Base-by-base conservation (phyloP, 352 stramenopile genomes). In the Saprolegnia diclina region DNA sequence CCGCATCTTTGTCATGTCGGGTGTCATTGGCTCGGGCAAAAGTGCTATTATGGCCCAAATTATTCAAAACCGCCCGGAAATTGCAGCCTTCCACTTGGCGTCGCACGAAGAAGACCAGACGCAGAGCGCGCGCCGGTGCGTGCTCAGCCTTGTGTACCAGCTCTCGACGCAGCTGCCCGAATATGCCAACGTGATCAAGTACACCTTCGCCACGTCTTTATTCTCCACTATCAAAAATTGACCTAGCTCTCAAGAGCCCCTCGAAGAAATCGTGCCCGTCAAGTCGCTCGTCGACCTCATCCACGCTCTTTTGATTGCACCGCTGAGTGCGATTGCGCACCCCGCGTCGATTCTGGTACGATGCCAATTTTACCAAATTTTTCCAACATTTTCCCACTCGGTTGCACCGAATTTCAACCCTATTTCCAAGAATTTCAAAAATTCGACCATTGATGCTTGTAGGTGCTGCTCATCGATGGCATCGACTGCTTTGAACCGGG, bases 31-130 rank as follows among this genome's bases (percentile, higher is more conserved):
- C 9, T 78, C 80, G 0, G 83, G 83, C 0, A 91, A 91, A 64
- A 88, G 79, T 0, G 81, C 80, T 6, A 64, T 85, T 26, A 81
- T 81, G 0, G 83, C 81, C 1, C 77, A 76, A 11, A 87, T 91
- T 79, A 79, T 90, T 9, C 80, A 91, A 57, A 72, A 59, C 1
- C 81, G 83, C 9, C 83, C 83, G 4, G 83, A 91, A 69, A 89
- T 91, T 42, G 76, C 79, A 18, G 81, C 83, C 14, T 89, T 89
- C 59, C 83, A 91, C 64, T 88, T 91, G 56, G 81, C 81, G 21
- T 74, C 80, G 19, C 79, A 86, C 53, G 83, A 91, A 59, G 78
- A 89, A 40, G 81, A 91, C 40, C 81, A 91, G 70, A 89, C 83
- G 21, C 83, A 89, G 38, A 86, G 71, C 29, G 74, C 78, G 18